Evolutionary conservation across 345 rosid species (phyloP).

Genomic region (Combretum micranthum): DNA sequence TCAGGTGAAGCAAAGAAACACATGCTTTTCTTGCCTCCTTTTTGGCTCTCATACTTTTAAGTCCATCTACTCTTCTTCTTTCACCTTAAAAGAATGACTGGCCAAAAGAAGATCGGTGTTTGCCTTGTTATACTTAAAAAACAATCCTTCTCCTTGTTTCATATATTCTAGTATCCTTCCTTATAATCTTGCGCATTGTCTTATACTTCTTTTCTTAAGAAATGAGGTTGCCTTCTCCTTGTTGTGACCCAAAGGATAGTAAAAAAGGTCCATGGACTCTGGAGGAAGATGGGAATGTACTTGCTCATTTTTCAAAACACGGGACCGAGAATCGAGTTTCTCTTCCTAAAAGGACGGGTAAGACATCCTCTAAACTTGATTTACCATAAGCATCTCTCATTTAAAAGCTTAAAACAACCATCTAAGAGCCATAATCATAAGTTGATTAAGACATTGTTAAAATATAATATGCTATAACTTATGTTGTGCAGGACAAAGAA

Average conservation of each 20-base stretch:
- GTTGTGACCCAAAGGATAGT: conserved; percentile 35
- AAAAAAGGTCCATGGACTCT: conserved; percentile 45
- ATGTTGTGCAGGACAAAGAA: conserved; percentile 24
- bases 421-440: too few species aligned
- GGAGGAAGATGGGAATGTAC: conserved; percentile 62
- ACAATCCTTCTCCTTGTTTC: background rate
- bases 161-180: background rate
- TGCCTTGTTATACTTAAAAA: too few species aligned
- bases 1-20: conserved; percentile 14
- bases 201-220: background rate
- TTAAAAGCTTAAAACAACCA: too few species aligned
- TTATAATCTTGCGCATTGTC: background rate
- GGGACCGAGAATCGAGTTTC: conserved; percentile 54
- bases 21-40: conserved; percentile 45
- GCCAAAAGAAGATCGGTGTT: too few species aligned
- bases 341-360: conserved; percentile 51
- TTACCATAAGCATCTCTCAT: too few species aligned
- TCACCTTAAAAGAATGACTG: too few species aligned
- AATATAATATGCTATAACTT: conserved; percentile 20
- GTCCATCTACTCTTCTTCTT: conserved; percentile 9
- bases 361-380: too few species aligned
- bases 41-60: conserved; percentile 20
- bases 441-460: background rate
- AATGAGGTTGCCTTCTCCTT: conserved; percentile 44
- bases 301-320: conserved; percentile 48